phyloP scores from a whole-genome alignment of 345 rosid genomes.

The Pugionium cornutum region DNA sequence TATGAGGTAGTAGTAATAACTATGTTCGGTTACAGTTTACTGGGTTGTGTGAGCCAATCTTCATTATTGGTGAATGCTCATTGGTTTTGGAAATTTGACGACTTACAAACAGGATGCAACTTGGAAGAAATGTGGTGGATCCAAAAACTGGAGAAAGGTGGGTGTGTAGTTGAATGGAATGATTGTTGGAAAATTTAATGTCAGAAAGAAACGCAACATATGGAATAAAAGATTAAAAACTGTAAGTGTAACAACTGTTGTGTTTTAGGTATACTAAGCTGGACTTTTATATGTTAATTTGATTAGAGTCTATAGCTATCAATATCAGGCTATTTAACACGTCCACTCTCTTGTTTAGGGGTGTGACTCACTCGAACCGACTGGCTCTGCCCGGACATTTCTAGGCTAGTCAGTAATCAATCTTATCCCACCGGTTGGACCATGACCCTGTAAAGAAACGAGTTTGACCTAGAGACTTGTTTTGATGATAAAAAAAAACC shows the following conservation, averaged over 20 bases:
- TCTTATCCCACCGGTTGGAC: not conserved
- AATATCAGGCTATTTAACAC: not conserved
- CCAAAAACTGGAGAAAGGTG: conserved; percentile 5
- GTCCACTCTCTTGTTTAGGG: conserved; percentile 25
- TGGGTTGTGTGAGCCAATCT: not conserved
- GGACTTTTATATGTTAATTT: not conserved
- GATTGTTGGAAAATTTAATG: not conserved
- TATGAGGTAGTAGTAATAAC: not conserved
- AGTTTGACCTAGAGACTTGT: not conserved
- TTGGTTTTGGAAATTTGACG: not conserved
- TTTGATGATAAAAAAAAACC: not conserved
- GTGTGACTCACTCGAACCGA: not conserved
- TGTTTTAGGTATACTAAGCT: not conserved
- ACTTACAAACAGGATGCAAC: not conserved
- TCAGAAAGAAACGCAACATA: not conserved
- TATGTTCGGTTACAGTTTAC: not conserved
- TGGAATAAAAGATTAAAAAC: not conserved
- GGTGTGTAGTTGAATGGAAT: not conserved
- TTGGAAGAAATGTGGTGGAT: not conserved
- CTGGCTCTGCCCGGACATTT: conserved; percentile 1
- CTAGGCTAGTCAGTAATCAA: not conserved
- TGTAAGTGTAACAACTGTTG: not conserved
- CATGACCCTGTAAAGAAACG: too few species aligned
- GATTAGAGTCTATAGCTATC: not conserved
- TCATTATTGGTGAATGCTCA: not conserved